phyloP scores from a whole-genome alignment of 352 stramenopile species.

The Phytophthora citrophthora region DNA sequence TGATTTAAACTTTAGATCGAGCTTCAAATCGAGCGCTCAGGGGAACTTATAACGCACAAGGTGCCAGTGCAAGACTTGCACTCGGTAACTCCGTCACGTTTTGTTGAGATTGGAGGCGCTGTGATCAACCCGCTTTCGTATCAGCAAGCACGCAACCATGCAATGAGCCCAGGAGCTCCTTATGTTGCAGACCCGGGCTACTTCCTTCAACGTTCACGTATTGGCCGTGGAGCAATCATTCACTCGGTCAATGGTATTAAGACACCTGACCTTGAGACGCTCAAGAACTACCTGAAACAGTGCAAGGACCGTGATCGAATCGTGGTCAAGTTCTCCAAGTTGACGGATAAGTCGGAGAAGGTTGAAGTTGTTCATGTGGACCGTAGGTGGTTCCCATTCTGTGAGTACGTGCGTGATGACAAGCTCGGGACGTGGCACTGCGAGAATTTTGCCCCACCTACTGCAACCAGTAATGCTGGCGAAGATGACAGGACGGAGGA shows the following conservation, averaged over 20 bases:
- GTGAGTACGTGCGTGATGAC: conserved; percentile 83
- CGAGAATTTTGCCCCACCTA: conserved; percentile 52
- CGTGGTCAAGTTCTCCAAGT: conserved; percentile 85
- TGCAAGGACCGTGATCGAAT: conserved; percentile 84
- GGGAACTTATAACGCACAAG: conserved; percentile 60
- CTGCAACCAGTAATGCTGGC: conserved; percentile 1
- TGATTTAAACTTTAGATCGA: conserved; percentile 47
- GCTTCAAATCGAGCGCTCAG: conserved; percentile 84
- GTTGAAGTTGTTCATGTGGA: conserved; percentile 90
- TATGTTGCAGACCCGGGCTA: conserved; percentile 91
- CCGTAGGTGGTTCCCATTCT: conserved; percentile 92
- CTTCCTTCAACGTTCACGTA: conserved; percentile 88
- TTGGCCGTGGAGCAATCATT: conserved; percentile 86
- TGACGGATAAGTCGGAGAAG: conserved; percentile 80
- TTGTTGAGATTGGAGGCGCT: conserved; percentile 87
- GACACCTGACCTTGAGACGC: conserved; percentile 85
- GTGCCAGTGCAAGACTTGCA: conserved; percentile 89
- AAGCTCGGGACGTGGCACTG: conserved; percentile 82
- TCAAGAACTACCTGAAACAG: conserved; percentile 80
- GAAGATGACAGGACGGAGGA: conserved; percentile 20
- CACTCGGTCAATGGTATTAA: conserved; percentile 86
- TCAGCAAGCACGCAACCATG: conserved; percentile 90
- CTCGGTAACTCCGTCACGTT: conserved; percentile 80
- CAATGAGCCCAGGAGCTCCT: conserved; percentile 63
- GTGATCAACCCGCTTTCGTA: conserved; percentile 92